Evolutionary conservation across 495 filamentous ascomycete species (phyloP).

Genomic region (Clavariopsis aquatica): DNA sequence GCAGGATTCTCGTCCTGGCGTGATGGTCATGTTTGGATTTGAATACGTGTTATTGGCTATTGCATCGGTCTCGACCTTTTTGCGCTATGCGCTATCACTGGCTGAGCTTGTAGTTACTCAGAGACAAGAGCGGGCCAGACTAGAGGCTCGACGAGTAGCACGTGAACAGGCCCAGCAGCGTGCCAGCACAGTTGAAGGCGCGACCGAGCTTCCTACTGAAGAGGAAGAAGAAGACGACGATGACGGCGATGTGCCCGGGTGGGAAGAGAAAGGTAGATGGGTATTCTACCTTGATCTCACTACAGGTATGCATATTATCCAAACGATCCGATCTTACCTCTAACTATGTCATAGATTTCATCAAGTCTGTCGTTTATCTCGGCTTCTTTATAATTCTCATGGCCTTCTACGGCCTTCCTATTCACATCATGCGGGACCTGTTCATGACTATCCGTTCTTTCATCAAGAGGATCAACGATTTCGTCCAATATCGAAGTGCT

Average conservation of each 20-base stretch:
- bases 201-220: slow-evolving; percentile 52
- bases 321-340: not conserved
- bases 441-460: slow-evolving; percentile 92
- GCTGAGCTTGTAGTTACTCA: slow-evolving; percentile 72
- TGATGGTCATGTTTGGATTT: slow-evolving; percentile 99
- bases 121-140: slow-evolving; percentile 65
- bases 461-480: slow-evolving; percentile 79
- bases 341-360: slow-evolving; percentile 64
- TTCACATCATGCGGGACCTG: slow-evolving; percentile 94
- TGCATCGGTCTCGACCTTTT: slow-evolving; percentile 73
- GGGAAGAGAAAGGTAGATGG: slow-evolving; percentile 96
- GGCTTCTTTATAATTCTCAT: slow-evolving; percentile 92
- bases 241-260: slow-evolving; percentile 90
- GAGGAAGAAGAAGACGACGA: slow-evolving; percentile 86
- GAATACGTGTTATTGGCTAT: slow-evolving; percentile 88
- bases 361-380: slow-evolving; percentile 85
- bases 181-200: slow-evolving; percentile 41
- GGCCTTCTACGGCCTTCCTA: slow-evolving; percentile 89
- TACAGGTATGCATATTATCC: slow-evolving; percentile 59
- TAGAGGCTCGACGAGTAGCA: slow-evolving; percentile 58
- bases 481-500: slow-evolving; percentile 83
- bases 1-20: slow-evolving; percentile 81
- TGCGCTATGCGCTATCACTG: slow-evolving; percentile 78
- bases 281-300: slow-evolving; percentile 84
- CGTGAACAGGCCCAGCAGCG: slow-evolving; percentile 62